phyloP scores from a whole-genome alignment of 192 early-diverging fungal species.

The Rhizophagus prolifer region DNA sequence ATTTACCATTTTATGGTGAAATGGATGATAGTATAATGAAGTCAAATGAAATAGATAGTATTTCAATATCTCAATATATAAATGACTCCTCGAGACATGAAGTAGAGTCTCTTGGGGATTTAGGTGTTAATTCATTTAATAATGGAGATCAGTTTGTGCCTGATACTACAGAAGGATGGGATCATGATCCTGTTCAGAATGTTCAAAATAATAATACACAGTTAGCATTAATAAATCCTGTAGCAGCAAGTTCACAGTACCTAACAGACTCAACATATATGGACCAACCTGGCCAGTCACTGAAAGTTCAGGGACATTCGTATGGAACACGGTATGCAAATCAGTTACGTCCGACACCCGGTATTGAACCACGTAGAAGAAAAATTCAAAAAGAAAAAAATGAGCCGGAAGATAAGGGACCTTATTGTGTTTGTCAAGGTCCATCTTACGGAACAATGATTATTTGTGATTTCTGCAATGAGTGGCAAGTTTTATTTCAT shows the following conservation, averaged over 20 bases:
- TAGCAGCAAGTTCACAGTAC: neutral
- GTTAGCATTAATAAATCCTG: neutral
- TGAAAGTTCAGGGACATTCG: conserved; percentile 3
- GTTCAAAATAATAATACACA: conserved; percentile 10
- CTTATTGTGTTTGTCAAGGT: conserved; percentile 15
- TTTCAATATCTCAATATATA: conserved; percentile 12
- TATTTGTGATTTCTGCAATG: conserved; percentile 11
- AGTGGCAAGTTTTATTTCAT: conserved; percentile 17
- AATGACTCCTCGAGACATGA: conserved; percentile 7
- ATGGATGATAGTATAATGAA: conserved; percentile 2
- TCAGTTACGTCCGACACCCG: conserved; percentile 4
- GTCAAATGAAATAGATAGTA: neutral
- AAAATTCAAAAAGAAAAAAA: conserved; percentile 4
- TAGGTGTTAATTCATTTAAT: neutral
- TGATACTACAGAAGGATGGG: conserved; percentile 1
- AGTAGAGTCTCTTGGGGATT: neutral
- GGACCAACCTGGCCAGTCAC: neutral
- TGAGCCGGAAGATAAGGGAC: neutral
- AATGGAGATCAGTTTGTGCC: neutral
- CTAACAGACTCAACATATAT: neutral
- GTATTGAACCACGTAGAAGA: neutral
- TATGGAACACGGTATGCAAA: conserved; percentile 11
- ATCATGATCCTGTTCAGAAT: conserved; percentile 8
- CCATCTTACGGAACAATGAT: conserved; percentile 3
- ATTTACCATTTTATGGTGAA: conserved; percentile 7